These are phyloP conservation scores for Shiraia sp. DNA, from an alignment of 2,329 filamentous ascomycete genomes.

Conservation along the genomic window DNA sequence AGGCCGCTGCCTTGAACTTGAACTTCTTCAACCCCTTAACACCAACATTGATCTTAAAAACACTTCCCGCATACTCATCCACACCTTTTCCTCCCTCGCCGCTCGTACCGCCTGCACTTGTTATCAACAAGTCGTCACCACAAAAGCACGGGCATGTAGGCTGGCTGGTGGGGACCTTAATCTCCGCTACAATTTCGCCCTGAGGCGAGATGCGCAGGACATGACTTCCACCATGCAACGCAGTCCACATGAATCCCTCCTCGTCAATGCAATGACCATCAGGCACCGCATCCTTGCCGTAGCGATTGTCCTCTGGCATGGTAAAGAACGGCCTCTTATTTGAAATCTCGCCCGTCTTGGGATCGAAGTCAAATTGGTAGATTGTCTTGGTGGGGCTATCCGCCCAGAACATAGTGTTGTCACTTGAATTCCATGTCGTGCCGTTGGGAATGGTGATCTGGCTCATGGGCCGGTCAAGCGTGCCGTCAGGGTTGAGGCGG, in stretches of 20 bases:
- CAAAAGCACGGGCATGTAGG: constrained; percentile 82
- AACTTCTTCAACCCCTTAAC: constrained; percentile 58
- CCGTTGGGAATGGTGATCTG: constrained; percentile 81
- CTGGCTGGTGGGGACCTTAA: constrained; percentile 76
- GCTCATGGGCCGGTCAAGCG: constrained; percentile 63
- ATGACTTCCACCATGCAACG: constrained; percentile 76
- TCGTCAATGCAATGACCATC: constrained; percentile 86
- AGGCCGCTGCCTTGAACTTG: constrained; percentile 44
- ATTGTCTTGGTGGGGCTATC: constrained; percentile 75
- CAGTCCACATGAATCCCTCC: constrained; percentile 86
- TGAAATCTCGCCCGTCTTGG: constrained; percentile 64
- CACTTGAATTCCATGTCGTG: constrained; percentile 75
- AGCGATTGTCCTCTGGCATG: constrained; percentile 59
- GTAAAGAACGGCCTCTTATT: constrained; percentile 75
- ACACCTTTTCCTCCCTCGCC: constrained; percentile 63
- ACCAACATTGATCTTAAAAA: constrained; percentile 80
- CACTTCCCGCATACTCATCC: constrained; percentile 66
- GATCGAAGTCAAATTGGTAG: constrained; percentile 74
- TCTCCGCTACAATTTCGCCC: constrained; percentile 73
- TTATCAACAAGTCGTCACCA: constrained; percentile 76
- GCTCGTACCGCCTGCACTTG: constrained; percentile 61
- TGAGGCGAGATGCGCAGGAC: constrained; percentile 74
- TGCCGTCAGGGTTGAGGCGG: constrained; percentile 67
- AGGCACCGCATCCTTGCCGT: constrained; percentile 59
- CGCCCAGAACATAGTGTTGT: constrained; percentile 79